Base-by-base conservation (phyloP, 768 basidiomycete genomes). In the Scleroderma bovista region DNA sequence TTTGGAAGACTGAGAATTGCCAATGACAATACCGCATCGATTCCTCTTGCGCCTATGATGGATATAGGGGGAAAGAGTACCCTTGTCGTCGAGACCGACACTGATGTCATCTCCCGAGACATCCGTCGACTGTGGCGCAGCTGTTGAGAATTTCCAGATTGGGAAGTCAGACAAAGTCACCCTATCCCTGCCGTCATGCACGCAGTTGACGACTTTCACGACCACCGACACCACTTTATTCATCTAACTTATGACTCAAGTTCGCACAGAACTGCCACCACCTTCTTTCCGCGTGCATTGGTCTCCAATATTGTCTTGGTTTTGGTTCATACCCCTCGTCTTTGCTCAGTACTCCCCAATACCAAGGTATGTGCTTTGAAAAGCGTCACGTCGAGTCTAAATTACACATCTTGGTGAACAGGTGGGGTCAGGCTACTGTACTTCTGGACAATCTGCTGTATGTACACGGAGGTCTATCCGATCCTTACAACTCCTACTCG, bases 401-500 rank as follows among this genome's bases (percentile, higher is more conserved):
- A 39, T 43, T 48, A 38, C 16, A 17, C 29, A 55, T 58, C 29
- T 62, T 34, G 24, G n/a, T 22, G 15, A 34, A 19, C 39, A 93
- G 93, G 73, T 95, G 93, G 93, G 93, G 84, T 24, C 89, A 91
- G 55, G 86, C 88, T 5, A 69, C 72, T 1, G 76, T 80, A 17
- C 59, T 85, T 38, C 63, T 86, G 20, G 72, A 77, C 58, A 74
- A 80, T 53, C 72, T 73, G 11, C 71, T 94, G 38, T 81, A 81
- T 61, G 69, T 93, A 37, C 83, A 88, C 51, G 93, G 92, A 33
- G 93, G 93, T 43, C 83, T 89, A 63, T 84, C 82, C 36, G 88
- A 92, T 66, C 72, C 75, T 31, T 78, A 66, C 65, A 84, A 86
- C 63, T 61, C 74, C 15, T 88, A 75, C 61, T 78, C 82, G 3